Percentiles rank a stretch among this genome's conserved stretches.
phyloP scores from a whole-genome alignment of 495 filamentous ascomycete species.

The Neurospora sp. region DNA sequence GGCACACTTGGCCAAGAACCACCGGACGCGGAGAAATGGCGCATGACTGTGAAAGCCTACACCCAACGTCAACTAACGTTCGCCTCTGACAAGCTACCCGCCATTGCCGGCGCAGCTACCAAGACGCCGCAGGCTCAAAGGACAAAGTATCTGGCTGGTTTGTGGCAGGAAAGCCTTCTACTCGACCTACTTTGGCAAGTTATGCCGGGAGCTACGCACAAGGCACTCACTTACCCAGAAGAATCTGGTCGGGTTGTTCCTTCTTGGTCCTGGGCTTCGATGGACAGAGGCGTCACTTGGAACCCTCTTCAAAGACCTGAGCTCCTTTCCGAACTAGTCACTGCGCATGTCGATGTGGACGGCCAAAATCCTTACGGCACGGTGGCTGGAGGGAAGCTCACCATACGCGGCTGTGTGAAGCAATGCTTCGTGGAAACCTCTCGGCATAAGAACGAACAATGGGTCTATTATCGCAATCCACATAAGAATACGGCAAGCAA shows the following conservation, averaged over 20 bases:
- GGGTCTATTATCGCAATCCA: neutral
- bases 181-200: neutral
- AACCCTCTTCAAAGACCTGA: neutral
- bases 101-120: conserved; percentile 26
- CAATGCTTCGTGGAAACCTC: neutral
- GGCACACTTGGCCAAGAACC: neutral
- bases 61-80: conserved; percentile 15
- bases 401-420: neutral
- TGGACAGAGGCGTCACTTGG: neutral
- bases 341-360: neutral
- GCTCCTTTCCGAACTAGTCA: neutral
- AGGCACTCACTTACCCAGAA: neutral
- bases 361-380: neutral
- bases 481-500: neutral
- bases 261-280: neutral
- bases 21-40: neutral
- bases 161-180: conserved; percentile 11
- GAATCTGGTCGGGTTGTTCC: neutral
- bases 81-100: conserved; percentile 42
- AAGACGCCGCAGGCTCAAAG: conserved; percentile 10
- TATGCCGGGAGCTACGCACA: neutral
- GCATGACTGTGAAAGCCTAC: neutral
- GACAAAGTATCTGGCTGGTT: conserved; percentile 37
- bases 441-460: neutral
- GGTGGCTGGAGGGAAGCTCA: neutral